Conservation (phyloP, 2,329 filamentous ascomycete species). For the Fusarium poae region DNA sequence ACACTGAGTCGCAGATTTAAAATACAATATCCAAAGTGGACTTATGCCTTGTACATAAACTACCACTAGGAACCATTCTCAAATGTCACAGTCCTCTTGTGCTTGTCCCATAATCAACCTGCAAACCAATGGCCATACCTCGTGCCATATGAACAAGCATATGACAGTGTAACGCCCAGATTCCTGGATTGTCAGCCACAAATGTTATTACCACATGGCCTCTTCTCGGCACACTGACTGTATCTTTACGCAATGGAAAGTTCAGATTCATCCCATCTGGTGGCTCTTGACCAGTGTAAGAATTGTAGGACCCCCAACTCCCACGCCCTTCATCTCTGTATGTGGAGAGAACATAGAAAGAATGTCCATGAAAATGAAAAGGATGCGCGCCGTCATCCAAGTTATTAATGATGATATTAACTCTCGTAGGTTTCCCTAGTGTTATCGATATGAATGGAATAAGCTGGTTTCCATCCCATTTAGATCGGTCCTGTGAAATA, state of each 20-base stretch:
- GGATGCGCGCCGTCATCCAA: slow-evolving; percentile 7
- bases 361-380: slow-evolving; percentile 8
- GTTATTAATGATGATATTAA: not conserved
- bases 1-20: too few species aligned
- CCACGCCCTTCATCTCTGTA: slow-evolving; percentile 5
- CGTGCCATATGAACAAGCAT: slow-evolving; percentile 27
- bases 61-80: too few species aligned
- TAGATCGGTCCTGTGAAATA: not conserved
- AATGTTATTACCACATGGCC: slow-evolving; percentile 6
- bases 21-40: too few species aligned
- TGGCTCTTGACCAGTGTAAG: not conserved
- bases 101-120: too few species aligned
- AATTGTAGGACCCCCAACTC: slow-evolving; percentile 4
- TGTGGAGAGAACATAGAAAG: slow-evolving; percentile 7
- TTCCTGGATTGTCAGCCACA: slow-evolving; percentile 5
- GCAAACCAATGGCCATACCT: slow-evolving; percentile 16
- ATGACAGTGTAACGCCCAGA: slow-evolving; percentile 25
- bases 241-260: not conserved
- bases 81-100: too few species aligned
- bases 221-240: not conserved
- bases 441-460: not conserved
- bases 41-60: too few species aligned
- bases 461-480: slow-evolving; percentile 7
- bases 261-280: not conserved
- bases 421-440: fast-evolving